Base-by-base conservation (phyloP, 345 rosid species). In the Bruguiera sexangula region DNA sequence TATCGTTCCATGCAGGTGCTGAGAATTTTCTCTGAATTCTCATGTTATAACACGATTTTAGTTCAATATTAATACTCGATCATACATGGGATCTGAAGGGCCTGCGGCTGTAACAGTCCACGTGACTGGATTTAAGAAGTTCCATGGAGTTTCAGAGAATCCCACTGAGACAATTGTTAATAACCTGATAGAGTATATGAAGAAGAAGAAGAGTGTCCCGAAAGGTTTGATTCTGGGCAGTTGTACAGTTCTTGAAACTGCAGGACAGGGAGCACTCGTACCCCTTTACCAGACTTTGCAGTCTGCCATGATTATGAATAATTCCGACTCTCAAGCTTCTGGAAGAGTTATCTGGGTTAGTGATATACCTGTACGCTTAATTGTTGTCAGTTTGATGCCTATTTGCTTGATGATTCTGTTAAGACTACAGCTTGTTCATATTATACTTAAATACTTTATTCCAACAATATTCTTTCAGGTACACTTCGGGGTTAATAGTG, bases 71-170 rank as follows among this genome's bases (percentile, higher is more conserved):
- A 51, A n/a, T 50, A 26, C n/a, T 32, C 11, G 6, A 64, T 37
- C 24, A 27, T 20, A 34, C 39, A 95, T 95, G 98, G 99, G 99
- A 77, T 95, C 99, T 26, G 98, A 92, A 88, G 96, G 96, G 81
- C 96, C 92, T 76, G 73, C 89, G 2, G 77, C 83, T 31, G 85
- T 90, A 69, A 86, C 92, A n/a, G 73, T 95, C 59, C 86, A 95
- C 69, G 83, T 92, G 78, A 95, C 99, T 0, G 98, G 99, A 16
- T 95, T 95, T 80, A 92, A 95, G 84, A 95, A 90, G 81, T 92
- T 95, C 79, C 98, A 92, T 86, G 99, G 99, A 70, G 99, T 92
- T 75, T 81, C 96, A 21, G 97, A 88, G 80, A 95, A 95, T 79
- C 99, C 98, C 24, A 92, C 96, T 0, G 98, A 95, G 84, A 85